Conservation (phyloP, 352 stramenopile species). For the Phytophthora brassicae region DNA sequence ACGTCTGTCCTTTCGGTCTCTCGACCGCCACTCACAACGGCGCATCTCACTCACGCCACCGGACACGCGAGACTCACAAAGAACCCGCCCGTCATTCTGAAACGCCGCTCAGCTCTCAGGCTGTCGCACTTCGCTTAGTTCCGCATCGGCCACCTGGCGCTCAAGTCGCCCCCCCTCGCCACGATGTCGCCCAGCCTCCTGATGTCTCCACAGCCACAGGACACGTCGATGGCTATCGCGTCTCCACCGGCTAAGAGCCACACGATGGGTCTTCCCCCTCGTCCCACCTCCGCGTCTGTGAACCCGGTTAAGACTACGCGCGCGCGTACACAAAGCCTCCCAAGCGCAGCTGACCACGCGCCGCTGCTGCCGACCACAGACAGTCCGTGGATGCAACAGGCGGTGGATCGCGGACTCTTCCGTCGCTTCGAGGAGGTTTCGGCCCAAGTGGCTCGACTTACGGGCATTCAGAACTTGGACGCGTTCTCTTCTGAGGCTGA, state of each 20-base stretch:
- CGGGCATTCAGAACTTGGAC: constrained; percentile 40
- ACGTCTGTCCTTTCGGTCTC: background rate
- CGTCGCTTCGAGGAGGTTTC: constrained; percentile 58
- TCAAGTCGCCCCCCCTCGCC: background rate
- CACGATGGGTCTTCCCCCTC: constrained; percentile 8
- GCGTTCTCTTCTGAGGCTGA: constrained; percentile 17
- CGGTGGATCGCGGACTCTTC: constrained; percentile 62
- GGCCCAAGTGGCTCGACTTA: constrained; percentile 44
- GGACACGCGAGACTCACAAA: constrained; percentile 15
- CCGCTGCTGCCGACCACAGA: constrained; percentile 8
- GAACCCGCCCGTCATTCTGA: constrained; percentile 13
- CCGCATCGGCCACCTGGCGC: constrained; percentile 16
- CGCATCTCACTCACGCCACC: background rate
- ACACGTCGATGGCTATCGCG: background rate
- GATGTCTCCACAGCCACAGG: constrained; percentile 25
- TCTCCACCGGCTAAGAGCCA: constrained; percentile 7
- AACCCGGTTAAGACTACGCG: constrained; percentile 20
- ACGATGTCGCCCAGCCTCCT: constrained; percentile 27
- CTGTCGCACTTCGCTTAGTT: constrained; percentile 28
- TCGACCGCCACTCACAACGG: background rate
- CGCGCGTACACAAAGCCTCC: constrained; percentile 38
- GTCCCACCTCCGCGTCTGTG: constrained; percentile 14
- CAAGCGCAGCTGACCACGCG: constrained; percentile 2
- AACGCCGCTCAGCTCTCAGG: constrained; percentile 4
- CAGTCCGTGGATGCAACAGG: constrained; percentile 27